Conservation (phyloP, 495 filamentous ascomycete genomes). For the Neurospora sp. region DNA sequence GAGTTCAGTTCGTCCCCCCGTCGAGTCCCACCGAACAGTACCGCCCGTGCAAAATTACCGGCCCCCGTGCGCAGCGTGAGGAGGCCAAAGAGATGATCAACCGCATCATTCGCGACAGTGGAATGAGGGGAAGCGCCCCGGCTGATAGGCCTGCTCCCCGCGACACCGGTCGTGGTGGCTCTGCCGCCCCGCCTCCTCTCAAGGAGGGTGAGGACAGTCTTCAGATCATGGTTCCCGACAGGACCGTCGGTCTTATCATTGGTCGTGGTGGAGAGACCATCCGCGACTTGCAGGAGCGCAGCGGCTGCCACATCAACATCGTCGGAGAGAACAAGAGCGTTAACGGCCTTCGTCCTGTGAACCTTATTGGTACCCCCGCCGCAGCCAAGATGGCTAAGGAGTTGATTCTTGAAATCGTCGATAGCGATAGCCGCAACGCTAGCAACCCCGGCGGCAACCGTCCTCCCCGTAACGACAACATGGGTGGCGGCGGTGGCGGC, state of each 20-base stretch:
- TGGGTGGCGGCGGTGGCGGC: conserved; percentile 26
- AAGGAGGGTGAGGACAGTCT: conserved; percentile 64
- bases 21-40: conserved; percentile 53
- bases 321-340: conserved; percentile 77
- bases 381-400: conserved; percentile 63
- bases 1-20: conserved; percentile 75
- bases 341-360: conserved; percentile 73
- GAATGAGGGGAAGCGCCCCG: conserved; percentile 44
- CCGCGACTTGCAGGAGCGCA: conserved; percentile 78
- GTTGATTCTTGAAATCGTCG: conserved; percentile 77
- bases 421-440: conserved; percentile 63
- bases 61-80: conserved; percentile 51
- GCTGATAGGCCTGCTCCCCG: conserved; percentile 19
- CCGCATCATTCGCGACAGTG: conserved; percentile 74
- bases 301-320: conserved; percentile 81
- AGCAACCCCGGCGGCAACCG: conserved; percentile 12
- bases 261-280: conserved; percentile 80
- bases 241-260: conserved; percentile 77
- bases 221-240: conserved; percentile 84
- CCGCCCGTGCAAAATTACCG: conserved; percentile 69
- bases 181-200: conserved; percentile 34
- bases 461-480: conserved; percentile 2
- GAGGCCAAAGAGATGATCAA: conserved; percentile 66
- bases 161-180: conserved; percentile 11
- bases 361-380: conserved; percentile 62